Percentiles rank a stretch among this genome's conserved stretches.
Evolutionary conservation across 495 filamentous ascomycete genomes (phyloP).

Genomic region (Parmelia sp.): DNA sequence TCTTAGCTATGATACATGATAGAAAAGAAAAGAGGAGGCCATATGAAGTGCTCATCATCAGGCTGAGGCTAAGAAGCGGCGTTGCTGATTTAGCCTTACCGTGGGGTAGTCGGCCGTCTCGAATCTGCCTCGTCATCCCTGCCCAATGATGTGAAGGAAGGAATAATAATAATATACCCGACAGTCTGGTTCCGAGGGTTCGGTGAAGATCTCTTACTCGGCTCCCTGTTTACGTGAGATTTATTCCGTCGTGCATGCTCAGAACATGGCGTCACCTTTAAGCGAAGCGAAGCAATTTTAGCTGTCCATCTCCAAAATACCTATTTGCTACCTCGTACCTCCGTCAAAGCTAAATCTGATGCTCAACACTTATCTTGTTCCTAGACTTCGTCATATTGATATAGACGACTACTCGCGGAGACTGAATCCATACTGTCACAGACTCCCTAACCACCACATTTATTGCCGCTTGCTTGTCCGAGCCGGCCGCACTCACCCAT

Average conservation of each 20-base stretch:
- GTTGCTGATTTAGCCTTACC: slow-evolving; percentile 3
- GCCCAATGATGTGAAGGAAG: not conserved
- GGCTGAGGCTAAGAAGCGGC: slow-evolving; percentile 1
- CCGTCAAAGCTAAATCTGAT: not conserved
- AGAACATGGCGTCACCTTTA: no score
- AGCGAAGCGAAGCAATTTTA: no score
- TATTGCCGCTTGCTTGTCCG: not conserved
- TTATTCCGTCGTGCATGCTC: no score
- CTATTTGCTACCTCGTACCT: no score
- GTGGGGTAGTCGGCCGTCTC: slow-evolving; percentile 1
- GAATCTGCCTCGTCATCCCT: slow-evolving; percentile 2
- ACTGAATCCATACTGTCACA: not conserved
- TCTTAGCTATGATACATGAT: not conserved
- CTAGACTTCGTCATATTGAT: not conserved
- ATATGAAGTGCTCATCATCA: not conserved
- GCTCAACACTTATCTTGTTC: not conserved
- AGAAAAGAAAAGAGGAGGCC: not conserved
- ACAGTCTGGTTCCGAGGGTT: not conserved
- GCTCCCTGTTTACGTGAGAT: not conserved
- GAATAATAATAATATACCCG: slow-evolving; percentile 2
- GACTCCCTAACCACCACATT: not conserved
- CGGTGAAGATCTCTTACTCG: not conserved
- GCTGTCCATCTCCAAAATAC: no score
- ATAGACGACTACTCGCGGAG: not conserved
- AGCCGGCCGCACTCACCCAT: not conserved